phyloP scores from a whole-genome alignment of 441 rosid genomes.

The Gossypium aridum region DNA sequence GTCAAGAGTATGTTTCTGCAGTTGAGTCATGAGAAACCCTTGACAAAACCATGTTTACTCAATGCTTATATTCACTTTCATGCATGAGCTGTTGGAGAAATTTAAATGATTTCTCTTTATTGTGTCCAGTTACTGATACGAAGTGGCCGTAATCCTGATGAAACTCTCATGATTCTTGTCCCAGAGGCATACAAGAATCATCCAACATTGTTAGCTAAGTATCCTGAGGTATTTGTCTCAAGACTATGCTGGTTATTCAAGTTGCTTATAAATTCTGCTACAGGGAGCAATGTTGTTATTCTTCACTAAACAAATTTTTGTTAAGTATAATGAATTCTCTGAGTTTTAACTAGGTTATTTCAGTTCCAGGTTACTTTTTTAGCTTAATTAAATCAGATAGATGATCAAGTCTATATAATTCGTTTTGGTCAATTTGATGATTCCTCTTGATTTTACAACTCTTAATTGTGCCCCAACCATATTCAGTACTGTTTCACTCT shows the following conservation, averaged over 20 bases:
- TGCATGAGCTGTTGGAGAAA: not conserved
- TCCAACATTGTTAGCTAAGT: conserved; percentile 77
- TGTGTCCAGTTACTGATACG: conserved; percentile 72
- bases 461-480: not conserved
- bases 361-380: not conserved
- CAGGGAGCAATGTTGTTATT: not conserved
- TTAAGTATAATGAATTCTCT: not conserved
- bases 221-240: conserved; percentile 71
- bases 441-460: not conserved
- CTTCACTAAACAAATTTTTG: not conserved
- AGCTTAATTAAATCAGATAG: not conserved
- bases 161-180: conserved; percentile 96
- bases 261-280: not conserved
- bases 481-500: not conserved
- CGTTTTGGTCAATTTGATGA: not conserved
- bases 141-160: conserved; percentile 91
- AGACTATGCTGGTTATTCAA: not conserved
- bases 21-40: not conserved
- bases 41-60: not conserved
- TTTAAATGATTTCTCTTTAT: conserved; percentile 15
- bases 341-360: not conserved
- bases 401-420: not conserved
- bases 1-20: conserved; percentile 5
- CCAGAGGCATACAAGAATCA: conserved; percentile 99
- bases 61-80: not conserved